Conservation (phyloP, 192 early-diverging fungal species). For the Umbelopsis ramanniana region DNA sequence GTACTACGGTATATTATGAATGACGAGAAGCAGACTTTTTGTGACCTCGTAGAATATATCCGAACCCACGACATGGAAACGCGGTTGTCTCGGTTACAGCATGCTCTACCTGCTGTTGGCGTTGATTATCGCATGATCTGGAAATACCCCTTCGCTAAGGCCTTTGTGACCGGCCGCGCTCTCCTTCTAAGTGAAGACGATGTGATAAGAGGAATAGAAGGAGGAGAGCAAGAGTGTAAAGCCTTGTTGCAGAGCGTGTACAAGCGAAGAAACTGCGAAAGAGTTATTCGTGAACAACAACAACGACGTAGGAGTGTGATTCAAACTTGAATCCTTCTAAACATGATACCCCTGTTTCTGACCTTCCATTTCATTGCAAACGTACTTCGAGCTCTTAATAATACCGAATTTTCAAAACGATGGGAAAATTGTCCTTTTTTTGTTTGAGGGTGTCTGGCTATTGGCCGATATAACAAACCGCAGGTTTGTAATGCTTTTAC, state of each 20-base stretch:
- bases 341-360: neutral
- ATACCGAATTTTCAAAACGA: too few relatives aligned
- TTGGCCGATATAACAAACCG: too few relatives aligned
- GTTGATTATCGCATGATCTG: slow-evolving; percentile 39
- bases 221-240: slow-evolving; percentile 35
- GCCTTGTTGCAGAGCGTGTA: slow-evolving; percentile 3
- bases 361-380: too few relatives aligned
- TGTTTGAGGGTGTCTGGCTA: too few relatives aligned
- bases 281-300: neutral
- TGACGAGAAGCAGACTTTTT: neutral
- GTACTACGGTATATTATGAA: slow-evolving; percentile 30
- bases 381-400: too few relatives aligned
- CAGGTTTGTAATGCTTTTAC: too few relatives aligned
- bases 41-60: slow-evolving; percentile 26
- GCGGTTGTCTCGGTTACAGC: slow-evolving; percentile 28
- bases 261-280: slow-evolving; percentile 5
- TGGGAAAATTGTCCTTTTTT: too few relatives aligned
- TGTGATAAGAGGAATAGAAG: slow-evolving; percentile 35
- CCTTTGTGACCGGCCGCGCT: slow-evolving; percentile 32
- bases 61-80: slow-evolving; percentile 38
- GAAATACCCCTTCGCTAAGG: slow-evolving; percentile 43
- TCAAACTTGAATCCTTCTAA: neutral
- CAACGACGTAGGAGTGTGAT: neutral
- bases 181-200: slow-evolving; percentile 37
- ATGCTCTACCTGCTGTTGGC: slow-evolving; percentile 30